Base-by-base conservation (phyloP, 2,329 filamentous ascomycete genomes). In the Neonectria hederae region DNA sequence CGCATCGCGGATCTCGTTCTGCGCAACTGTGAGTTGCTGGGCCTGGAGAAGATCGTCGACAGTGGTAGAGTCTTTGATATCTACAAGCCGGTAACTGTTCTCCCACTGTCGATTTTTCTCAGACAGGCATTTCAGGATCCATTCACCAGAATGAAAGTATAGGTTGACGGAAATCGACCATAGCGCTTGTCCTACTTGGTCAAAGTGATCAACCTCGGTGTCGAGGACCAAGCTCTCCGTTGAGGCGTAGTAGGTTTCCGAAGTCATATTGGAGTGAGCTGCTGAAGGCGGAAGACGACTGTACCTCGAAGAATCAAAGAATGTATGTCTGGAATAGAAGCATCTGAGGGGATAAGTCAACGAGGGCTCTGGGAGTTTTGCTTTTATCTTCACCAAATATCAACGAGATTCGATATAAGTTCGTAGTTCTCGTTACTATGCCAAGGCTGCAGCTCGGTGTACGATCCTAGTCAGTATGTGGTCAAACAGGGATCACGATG, bases 101-200 rank as follows among this genome's bases (percentile, higher is more conserved):
- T 55, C 51, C 58, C 62, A 65, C 7, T 43, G 59, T 21, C 63
- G 52, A 10, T 62, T 21, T 35, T 13, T 22, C 45, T 65, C 63
- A 5, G 35, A 13, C 19, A 65, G 45, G 17, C 59, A 62, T n/a
- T 60, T 56, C 43, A 65, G 53, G 6, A 48, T 65, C 63, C 63
- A 65, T 11, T 46, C 46, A 53, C 56, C 59, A 48, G 58, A 46
- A 48, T 62, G 59, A 24, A 57, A 49, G 40, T 57, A 58, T 9
- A 45, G 46, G 17, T 65, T 48, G 49, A 62, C 62, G 6, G 54
- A 56, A 11, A 61, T 62, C 8, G 62, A 61, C 62, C 62, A 65
- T 1, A 65, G 54, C 14, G 24, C 62, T 7, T 60, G 62, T 13
- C 62, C 54, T n/a, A 65, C 40, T 30, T n/a, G 40, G 43, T 62